These are phyloP conservation scores for Naumovozyma baii DNA, from an alignment of 805 yeast genomes.

Conservation along the genomic window DNA sequence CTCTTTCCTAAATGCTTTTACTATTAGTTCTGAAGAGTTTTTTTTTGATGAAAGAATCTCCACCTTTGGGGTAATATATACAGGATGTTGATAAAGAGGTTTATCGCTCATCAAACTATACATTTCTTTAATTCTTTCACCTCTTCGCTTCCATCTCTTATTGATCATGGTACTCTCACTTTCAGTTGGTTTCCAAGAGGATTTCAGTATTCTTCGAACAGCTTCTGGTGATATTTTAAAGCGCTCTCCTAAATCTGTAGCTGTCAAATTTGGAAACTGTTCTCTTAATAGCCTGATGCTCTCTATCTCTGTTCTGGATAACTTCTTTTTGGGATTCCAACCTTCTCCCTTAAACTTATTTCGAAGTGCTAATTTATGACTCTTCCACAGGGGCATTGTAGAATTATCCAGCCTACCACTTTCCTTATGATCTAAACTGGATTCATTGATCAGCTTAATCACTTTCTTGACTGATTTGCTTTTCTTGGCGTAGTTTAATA, in stretches of 20 bases:
- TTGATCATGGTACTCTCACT: slow-evolving; percentile 38
- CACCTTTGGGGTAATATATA: not conserved
- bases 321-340: slow-evolving; percentile 60
- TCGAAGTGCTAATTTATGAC: slow-evolving; percentile 52
- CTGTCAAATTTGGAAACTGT: slow-evolving; percentile 49
- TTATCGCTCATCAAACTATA: slow-evolving; percentile 3
- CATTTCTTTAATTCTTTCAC: slow-evolving; percentile 30
- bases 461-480: slow-evolving; percentile 10
- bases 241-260: slow-evolving; percentile 49
- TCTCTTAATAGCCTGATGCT: slow-evolving; percentile 48
- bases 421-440: slow-evolving; percentile 8
- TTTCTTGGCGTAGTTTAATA: not conserved
- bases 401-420: slow-evolving; percentile 10
- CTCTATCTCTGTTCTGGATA: slow-evolving; percentile 62
- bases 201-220: slow-evolving; percentile 64
- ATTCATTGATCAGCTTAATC: slow-evolving; percentile 12
- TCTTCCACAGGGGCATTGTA: slow-evolving; percentile 56
- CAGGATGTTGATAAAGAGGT: not conserved
- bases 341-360: slow-evolving; percentile 48
- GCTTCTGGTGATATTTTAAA: slow-evolving; percentile 76
- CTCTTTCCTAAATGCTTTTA: not conserved
- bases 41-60: not conserved
- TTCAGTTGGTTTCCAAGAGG: slow-evolving; percentile 65
- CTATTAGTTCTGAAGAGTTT: not conserved
- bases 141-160: slow-evolving; percentile 47